Evolutionary conservation across 2,329 filamentous ascomycete genomes (phyloP).

Genomic region (Microdochium paspali): DNA sequence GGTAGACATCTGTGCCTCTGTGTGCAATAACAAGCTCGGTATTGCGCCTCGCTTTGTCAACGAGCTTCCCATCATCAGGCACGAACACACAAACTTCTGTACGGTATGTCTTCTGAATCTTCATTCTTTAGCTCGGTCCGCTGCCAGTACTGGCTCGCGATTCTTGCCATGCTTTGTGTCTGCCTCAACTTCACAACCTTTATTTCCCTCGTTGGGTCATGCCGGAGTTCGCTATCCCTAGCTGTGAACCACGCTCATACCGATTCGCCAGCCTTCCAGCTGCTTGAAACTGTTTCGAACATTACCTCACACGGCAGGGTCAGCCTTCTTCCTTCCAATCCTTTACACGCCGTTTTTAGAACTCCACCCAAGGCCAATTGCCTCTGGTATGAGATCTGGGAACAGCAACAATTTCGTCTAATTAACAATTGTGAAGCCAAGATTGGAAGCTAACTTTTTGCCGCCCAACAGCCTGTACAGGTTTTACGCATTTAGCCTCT

Average conservation of each 20-base stretch:
- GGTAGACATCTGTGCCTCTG: neutral
- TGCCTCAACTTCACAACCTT: neutral
- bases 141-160: neutral
- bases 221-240: neutral
- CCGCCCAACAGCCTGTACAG: neutral
- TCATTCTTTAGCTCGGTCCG: neutral
- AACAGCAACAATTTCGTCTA: too few species aligned
- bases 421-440: neutral
- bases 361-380: too few species aligned
- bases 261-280: neutral
- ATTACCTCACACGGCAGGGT: neutral
- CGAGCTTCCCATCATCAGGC: neutral
- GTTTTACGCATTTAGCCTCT: neutral
- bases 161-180: neutral
- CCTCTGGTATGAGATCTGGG: too few species aligned
- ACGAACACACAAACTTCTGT: neutral
- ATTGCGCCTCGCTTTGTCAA: neutral
- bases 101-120: neutral
- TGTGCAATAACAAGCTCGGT: neutral
- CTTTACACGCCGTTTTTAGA: too few species aligned
- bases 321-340: too few species aligned
- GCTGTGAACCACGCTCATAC: neutral
- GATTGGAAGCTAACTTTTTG: neutral
- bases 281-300: neutral
- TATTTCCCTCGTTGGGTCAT: neutral